Conservation (phyloP, 2,329 filamentous ascomycete species). For the Xylariaceae sp. region DNA sequence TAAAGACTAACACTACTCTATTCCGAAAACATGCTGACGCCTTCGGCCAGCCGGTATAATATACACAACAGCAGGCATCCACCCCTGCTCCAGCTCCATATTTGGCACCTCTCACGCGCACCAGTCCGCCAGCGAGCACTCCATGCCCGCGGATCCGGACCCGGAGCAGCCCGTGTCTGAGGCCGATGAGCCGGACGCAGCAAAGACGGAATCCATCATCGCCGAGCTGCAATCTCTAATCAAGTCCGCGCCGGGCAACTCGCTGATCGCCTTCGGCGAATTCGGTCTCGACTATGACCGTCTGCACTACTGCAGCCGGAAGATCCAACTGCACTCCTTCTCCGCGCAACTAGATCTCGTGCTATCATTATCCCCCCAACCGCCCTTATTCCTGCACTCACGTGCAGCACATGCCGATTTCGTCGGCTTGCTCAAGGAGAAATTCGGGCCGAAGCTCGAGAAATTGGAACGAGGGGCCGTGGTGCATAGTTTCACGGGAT, state of each 20-base stretch:
- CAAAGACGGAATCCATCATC: constrained; percentile 49
- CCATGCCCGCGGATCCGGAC: constrained; percentile 52
- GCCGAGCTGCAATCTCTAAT: constrained; percentile 62
- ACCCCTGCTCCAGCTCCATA: constrained; percentile 80
- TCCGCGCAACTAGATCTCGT: constrained; percentile 76
- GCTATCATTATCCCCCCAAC: constrained; percentile 60
- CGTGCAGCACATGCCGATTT: constrained; percentile 85
- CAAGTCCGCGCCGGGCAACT: constrained; percentile 42
- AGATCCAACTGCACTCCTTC: constrained; percentile 81
- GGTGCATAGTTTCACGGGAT: constrained; percentile 94
- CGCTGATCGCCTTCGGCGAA: constrained; percentile 82
- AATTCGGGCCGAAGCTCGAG: constrained; percentile 56
- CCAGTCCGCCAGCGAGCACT: constrained; percentile 43
- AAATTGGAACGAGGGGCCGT: constrained; percentile 71
- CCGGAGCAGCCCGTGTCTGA: constrained; percentile 45
- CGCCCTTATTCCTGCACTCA: constrained; percentile 90
- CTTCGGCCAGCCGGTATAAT: constrained; percentile 60
- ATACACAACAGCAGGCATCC: constrained; percentile 88
- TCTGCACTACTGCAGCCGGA: constrained; percentile 73
- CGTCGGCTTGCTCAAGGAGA: constrained; percentile 60
- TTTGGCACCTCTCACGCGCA: constrained; percentile 58
- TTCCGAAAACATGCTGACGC: constrained; percentile 3
- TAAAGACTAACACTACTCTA: constrained; percentile 11
- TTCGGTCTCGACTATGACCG: constrained; percentile 96
- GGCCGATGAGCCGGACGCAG: constrained; percentile 43